Conservation (phyloP, 495 filamentous ascomycete genomes). For the Penicillium cataractarum region DNA sequence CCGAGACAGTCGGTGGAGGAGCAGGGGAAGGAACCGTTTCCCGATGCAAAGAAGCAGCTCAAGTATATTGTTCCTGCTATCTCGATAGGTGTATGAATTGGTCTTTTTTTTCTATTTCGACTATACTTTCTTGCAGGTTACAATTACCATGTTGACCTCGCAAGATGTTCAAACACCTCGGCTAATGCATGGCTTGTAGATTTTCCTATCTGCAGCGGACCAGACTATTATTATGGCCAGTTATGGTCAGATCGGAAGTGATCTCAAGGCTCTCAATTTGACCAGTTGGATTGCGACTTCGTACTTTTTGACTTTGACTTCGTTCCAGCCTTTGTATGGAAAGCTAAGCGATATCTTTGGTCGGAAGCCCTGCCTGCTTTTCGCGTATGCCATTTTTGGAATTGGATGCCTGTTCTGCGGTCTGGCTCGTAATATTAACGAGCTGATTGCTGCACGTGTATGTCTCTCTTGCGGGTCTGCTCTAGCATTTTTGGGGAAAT, state of each 20-base stretch:
- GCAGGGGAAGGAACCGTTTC: slow-evolving; percentile 31
- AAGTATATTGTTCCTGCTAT: slow-evolving; percentile 54
- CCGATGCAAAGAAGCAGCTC: slow-evolving; percentile 39
- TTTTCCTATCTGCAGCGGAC: slow-evolving; percentile 77
- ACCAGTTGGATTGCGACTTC: slow-evolving; percentile 88
- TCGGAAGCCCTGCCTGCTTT: slow-evolving; percentile 74
- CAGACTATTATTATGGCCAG: slow-evolving; percentile 81
- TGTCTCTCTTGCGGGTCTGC: slow-evolving; percentile 5
- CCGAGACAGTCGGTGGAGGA: slow-evolving; percentile 15
- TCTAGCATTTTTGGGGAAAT: not conserved
- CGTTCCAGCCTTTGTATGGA: slow-evolving; percentile 80
- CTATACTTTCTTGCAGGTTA: not conserved
- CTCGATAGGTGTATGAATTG: slow-evolving; percentile 55
- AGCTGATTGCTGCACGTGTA: slow-evolving; percentile 70
- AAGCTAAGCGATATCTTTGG: slow-evolving; percentile 83
- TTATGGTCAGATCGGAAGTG: slow-evolving; percentile 81
- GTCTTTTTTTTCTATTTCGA: not conserved
- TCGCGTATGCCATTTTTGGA: slow-evolving; percentile 74
- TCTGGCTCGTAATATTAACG: slow-evolving; percentile 65
- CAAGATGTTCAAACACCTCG: slow-evolving; percentile 3
- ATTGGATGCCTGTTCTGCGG: slow-evolving; percentile 75
- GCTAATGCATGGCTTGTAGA: slow-evolving; percentile 32
- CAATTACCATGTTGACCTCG: too few relatives aligned
- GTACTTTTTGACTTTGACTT: slow-evolving; percentile 73
- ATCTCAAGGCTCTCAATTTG: slow-evolving; percentile 74